Conservation (phyloP, 202 grass and related monocot genomes). For the Carex sylvatica region DNA sequence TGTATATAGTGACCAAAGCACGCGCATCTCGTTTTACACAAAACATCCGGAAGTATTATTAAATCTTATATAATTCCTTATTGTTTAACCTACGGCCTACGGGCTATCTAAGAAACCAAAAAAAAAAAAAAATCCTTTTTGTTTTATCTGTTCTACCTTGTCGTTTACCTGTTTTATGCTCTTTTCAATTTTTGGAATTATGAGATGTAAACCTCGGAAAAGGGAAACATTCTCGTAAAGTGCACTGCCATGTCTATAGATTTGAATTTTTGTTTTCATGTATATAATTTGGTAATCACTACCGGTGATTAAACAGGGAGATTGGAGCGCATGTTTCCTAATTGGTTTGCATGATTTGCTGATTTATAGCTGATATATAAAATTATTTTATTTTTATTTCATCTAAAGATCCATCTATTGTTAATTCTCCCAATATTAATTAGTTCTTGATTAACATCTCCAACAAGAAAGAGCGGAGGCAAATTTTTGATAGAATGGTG, state of each 20-base stretch:
- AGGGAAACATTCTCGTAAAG: slow-evolving; percentile 17
- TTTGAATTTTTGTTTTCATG: slow-evolving; percentile 13
- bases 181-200: not conserved
- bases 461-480: no score
- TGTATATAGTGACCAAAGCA: not conserved
- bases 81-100: not conserved
- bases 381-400: not conserved
- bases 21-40: slow-evolving; percentile 23
- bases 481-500: no score
- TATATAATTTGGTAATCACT: slow-evolving; percentile 27
- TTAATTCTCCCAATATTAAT: not conserved
- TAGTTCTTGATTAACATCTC: not conserved
- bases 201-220: slow-evolving; percentile 3
- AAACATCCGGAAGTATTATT: not conserved
- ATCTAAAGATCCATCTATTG: not conserved
- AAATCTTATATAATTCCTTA: not conserved
- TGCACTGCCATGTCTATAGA: not conserved
- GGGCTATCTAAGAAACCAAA: no score
- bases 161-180: not conserved
- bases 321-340: slow-evolving; percentile 11
- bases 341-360: not conserved
- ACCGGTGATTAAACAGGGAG: not conserved
- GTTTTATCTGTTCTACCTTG: not conserved
- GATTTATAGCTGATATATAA: not conserved
- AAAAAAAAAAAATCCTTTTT: not conserved